Evolutionary conservation across 2,329 filamentous ascomycete species (phyloP).

Genomic region (Colletotrichum liaoningense): DNA sequence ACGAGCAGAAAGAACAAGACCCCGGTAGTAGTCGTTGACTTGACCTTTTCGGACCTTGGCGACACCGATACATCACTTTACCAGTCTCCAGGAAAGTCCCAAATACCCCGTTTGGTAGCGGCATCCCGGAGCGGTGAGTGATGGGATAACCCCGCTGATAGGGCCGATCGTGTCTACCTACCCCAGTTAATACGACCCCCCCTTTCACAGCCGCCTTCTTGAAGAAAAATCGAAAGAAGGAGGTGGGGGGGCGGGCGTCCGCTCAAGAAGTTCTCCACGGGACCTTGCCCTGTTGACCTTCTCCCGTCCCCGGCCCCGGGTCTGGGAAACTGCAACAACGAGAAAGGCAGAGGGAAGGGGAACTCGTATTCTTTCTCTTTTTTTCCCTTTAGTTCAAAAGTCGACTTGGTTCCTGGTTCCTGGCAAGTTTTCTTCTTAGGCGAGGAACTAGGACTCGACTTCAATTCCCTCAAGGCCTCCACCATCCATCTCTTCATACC

Average conservation of each 20-base stretch:
- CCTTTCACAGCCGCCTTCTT: background rate
- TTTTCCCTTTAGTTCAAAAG: background rate
- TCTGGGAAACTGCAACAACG: background rate
- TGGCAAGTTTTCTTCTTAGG: background rate
- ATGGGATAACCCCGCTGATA: slow-evolving; percentile 29
- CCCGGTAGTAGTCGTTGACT: background rate
- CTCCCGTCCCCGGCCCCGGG: background rate
- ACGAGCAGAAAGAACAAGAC: background rate
- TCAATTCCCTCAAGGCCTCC: background rate
- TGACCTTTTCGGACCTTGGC: background rate
- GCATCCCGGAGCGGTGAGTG: slow-evolving; percentile 17
- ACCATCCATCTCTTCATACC: background rate
- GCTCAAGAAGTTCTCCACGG: background rate
- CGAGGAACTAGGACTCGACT: background rate
- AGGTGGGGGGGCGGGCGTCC: background rate
- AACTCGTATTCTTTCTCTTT: background rate
- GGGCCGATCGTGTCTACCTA: slow-evolving; percentile 21
- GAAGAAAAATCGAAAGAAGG: slow-evolving; percentile 2
- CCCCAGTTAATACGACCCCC: slow-evolving; percentile 32
- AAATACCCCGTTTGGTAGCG: background rate
- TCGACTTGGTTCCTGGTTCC: background rate
- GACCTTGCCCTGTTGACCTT: slow-evolving; percentile 7
- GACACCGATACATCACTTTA: background rate
- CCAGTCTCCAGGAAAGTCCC: no score
- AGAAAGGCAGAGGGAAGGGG: background rate